phyloP scores from a whole-genome alignment of 306 rosid species.

The Corylus americana region DNA sequence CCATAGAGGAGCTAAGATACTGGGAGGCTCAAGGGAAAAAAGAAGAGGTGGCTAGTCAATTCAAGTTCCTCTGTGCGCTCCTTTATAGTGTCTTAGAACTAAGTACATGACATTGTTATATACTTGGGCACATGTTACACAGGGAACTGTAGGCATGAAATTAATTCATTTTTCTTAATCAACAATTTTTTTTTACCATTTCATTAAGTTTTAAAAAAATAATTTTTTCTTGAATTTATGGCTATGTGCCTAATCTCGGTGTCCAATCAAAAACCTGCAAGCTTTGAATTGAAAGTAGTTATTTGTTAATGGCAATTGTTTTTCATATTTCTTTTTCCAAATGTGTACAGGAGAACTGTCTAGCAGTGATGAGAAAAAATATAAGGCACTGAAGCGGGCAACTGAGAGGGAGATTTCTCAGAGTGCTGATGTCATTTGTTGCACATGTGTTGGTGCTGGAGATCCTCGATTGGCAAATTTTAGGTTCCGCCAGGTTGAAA shows the following conservation, averaged over 20 bases:
- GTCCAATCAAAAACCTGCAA: neutral
- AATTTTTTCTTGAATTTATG: neutral
- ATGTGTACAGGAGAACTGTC: conserved; percentile 80
- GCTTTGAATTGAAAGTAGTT: neutral
- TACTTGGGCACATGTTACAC: neutral
- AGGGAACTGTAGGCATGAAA: neutral
- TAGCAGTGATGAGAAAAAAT: conserved; percentile 96
- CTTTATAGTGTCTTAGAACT: neutral
- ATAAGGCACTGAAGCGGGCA: conserved; percentile 96
- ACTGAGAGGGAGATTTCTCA: conserved; percentile 99
- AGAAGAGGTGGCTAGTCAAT: neutral
- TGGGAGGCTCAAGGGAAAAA: too few relatives aligned
- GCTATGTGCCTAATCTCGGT: neutral
- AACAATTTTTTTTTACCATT: neutral
- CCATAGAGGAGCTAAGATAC: neutral
- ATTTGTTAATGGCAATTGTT: conserved; percentile 5
- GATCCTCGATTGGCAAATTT: conserved; percentile 95
- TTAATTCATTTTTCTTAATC: neutral
- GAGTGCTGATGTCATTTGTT: conserved; percentile 99
- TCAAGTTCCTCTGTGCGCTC: neutral
- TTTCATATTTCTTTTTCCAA: conserved; percentile 2
- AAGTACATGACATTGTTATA: neutral
- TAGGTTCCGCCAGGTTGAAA: conserved; percentile 97
- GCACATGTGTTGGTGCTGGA: conserved; percentile 99
- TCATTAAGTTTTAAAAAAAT: neutral